Evolutionary conservation across 768 basidiomycete species (phyloP).

Genomic region (Amanita rimosa): DNA sequence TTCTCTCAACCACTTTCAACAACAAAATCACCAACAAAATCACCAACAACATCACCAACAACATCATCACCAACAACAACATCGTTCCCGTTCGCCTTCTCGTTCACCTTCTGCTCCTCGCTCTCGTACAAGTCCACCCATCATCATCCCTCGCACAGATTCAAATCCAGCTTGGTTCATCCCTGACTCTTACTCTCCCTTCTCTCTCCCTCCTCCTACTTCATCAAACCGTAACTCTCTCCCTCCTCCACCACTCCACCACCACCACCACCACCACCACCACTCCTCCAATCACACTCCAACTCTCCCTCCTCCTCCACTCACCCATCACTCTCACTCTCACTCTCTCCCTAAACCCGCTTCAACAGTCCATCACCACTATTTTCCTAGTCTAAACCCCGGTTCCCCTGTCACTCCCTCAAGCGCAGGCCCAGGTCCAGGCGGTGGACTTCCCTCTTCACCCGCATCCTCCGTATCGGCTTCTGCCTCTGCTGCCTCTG

Average conservation of each 20-base stretch:
- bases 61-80: no score
- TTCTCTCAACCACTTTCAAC: no score
- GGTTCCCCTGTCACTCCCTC: not conserved
- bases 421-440: no score
- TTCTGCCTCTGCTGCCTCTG: no score
- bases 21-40: no score
- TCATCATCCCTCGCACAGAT: slow-evolving; percentile 47
- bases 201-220: not conserved
- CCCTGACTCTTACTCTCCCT: slow-evolving; percentile 5
- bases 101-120: slow-evolving; percentile 23
- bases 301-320: slow-evolving; percentile 23
- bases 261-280: slow-evolving; percentile 32
- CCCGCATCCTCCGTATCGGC: no score
- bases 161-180: slow-evolving; percentile 11
- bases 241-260: slow-evolving; percentile 27
- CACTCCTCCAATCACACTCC: slow-evolving; percentile 21
- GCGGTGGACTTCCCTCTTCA: not conserved
- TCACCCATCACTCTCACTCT: slow-evolving; percentile 17
- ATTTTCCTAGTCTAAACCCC: not conserved
- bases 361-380: not conserved
- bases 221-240: not conserved
- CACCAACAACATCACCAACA: no score
- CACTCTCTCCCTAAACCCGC: slow-evolving; percentile 4
- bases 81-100: slow-evolving; percentile 6
- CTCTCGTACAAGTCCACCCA: slow-evolving; percentile 45